phyloP scores from a whole-genome alignment of 2,329 filamentous ascomycete species.

The Thelonectria olida region DNA sequence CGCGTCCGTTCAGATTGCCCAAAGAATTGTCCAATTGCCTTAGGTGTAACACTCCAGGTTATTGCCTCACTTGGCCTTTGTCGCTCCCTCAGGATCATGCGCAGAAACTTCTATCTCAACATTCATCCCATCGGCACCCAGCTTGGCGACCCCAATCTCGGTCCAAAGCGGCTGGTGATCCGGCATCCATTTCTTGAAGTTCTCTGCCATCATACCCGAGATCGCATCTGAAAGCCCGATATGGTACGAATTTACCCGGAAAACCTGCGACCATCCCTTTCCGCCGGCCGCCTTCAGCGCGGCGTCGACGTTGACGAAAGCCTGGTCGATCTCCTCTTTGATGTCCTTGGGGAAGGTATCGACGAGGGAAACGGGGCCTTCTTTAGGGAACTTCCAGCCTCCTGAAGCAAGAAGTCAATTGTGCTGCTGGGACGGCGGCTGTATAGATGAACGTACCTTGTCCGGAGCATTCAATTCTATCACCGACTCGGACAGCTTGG shows the following conservation, averaged over 20 bases:
- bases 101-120: slow-evolving; percentile 66
- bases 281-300: slow-evolving; percentile 59
- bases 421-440: not conserved
- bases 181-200: slow-evolving; percentile 59
- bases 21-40: no score
- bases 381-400: slow-evolving; percentile 38
- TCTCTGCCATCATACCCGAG: slow-evolving; percentile 50
- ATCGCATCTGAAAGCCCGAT: slow-evolving; percentile 50
- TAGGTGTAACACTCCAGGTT: not conserved
- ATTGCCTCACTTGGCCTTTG: not conserved
- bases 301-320: slow-evolving; percentile 64
- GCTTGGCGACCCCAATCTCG: slow-evolving; percentile 54
- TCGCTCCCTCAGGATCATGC: slow-evolving; percentile 26
- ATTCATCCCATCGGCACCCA: slow-evolving; percentile 59
- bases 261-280: slow-evolving; percentile 63
- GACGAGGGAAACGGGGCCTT: not conserved
- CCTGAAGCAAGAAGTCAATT: slow-evolving; percentile 28
- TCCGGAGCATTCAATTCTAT: slow-evolving; percentile 56
- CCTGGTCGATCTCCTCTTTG: slow-evolving; percentile 55
- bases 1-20: no score
- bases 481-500: slow-evolving; percentile 58
- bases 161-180: slow-evolving; percentile 63
- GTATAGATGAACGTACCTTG: slow-evolving; percentile 52
- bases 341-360: slow-evolving; percentile 48
- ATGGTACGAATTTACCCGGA: slow-evolving; percentile 55